These are phyloP conservation scores for Alternaria brassicicola DNA, from an alignment of 2,329 filamentous ascomycete genomes.

Conservation along the genomic window DNA sequence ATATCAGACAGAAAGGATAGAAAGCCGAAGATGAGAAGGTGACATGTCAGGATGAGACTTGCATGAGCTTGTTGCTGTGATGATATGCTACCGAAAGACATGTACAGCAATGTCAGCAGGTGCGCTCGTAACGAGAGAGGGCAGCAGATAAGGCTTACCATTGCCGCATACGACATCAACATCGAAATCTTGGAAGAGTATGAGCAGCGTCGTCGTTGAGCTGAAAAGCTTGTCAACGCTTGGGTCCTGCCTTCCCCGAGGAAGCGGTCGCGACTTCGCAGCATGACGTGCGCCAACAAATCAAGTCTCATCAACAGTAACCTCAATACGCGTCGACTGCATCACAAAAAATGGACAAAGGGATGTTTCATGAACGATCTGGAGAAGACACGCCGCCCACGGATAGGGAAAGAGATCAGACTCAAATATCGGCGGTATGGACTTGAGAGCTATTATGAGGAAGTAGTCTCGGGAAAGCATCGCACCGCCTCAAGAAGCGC, in stretches of 20 bases:
- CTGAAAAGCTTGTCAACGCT: not conserved
- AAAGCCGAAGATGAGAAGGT: not conserved
- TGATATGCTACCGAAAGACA: not conserved
- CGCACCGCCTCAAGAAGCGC: not conserved
- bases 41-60: not conserved
- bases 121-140: not conserved
- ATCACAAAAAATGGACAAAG: not conserved
- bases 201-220: not conserved
- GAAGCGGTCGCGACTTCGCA: not conserved
- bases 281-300: not conserved
- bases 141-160: not conserved
- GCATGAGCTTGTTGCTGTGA: not conserved
- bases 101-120: not conserved
- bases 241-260: not conserved
- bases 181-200: not conserved
- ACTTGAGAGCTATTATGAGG: not conserved
- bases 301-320: not conserved
- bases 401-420: not conserved
- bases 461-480: not conserved
- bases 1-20: not conserved
- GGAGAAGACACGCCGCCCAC: not conserved
- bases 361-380: not conserved
- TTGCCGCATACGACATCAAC: not conserved
- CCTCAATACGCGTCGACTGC: not conserved
- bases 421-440: not conserved